Base-by-base conservation (phyloP, 768 basidiomycete species). In the Hygrophorus pudorinus region DNA sequence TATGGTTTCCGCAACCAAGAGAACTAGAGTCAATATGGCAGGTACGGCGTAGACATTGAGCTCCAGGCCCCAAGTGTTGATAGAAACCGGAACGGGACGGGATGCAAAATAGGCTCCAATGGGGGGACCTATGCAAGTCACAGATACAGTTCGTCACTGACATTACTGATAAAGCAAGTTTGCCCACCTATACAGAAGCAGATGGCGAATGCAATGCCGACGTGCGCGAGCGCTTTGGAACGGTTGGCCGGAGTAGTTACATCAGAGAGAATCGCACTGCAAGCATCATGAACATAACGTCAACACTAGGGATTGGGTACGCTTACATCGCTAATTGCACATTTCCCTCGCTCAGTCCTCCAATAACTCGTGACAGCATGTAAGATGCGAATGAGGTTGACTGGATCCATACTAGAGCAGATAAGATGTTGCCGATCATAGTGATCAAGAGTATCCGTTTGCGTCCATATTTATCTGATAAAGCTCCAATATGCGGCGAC, bases 51-150 rank as follows among this genome's bases (percentile, higher is more conserved):
- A 98, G 9, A 93, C 73, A 55, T 98, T 98, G 44, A 93, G 67
- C 50, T 81, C 82, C 16, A 65, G 59, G 3, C 80, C 78, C 56
- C 72, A 67, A 3, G 71, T 65, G 42, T 61, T 68, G 52, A 81
- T 59, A 10, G 78, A 72, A 11, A 71, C 56, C 2, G 87, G 81
- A 5, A 87, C 61, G 1, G 90, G 87, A 24, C 73, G 75, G n/a
- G 90, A 84, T 1, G 93, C 89, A 63, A 97, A 92, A 66, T 92
- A 94, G 2, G 94, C 94, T 41, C 94, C 94, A 46, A 99, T 81
- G 12, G 90, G 88, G 27, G 94, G 94, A 4, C 90, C 89, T 40
- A 89, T 79, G 59, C 79, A 24, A 24, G 24, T 30, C 3, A 24
- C 24, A 24, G 4, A 24, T 24, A 7, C 24, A 24, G 24, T 24